These are phyloP conservation scores for Neocallimastix lanati DNA, from an alignment of 192 early-diverging fungal species.

Conservation along the genomic window DNA sequence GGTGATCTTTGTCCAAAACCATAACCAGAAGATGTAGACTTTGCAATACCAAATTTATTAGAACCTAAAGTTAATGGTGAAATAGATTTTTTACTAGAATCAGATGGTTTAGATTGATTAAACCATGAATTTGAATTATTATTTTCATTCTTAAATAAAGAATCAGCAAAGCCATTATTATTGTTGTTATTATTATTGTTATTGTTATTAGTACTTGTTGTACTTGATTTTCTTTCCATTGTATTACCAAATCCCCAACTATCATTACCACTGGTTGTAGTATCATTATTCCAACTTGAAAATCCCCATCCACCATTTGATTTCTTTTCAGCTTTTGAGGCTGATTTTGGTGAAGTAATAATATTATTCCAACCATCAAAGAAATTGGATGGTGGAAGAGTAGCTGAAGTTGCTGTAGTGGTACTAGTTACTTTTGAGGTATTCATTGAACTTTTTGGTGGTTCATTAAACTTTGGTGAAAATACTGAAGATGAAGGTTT, in stretches of 20 bases:
- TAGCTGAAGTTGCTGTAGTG: not conserved
- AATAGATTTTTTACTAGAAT: not conserved
- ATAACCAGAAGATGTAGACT: not conserved
- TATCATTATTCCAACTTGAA: not conserved
- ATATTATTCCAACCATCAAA: not conserved
- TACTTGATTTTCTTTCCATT: not conserved
- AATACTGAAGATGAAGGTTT: not conserved
- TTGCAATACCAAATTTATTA: not conserved
- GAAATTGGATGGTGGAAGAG: not conserved
- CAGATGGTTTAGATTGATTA: not conserved
- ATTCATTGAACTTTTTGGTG: not conserved
- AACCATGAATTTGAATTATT: not conserved
- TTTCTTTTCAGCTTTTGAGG: not conserved
- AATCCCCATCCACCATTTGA: not conserved
- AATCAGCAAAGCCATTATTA: not conserved
- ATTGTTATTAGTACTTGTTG: not conserved
- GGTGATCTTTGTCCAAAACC: not conserved
- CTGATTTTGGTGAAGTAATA: not conserved
- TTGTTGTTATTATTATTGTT: too few species aligned
- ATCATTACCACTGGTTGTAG: not conserved
- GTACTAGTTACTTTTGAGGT: not conserved
- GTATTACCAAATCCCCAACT: not conserved
- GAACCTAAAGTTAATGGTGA: not conserved
- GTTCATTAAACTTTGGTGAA: not conserved
- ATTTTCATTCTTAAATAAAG: not conserved